Evolutionary conservation across 305 asterid genomes (phyloP), one percentile per base, ranked within the genome.

Genomic region (Andrographis paniculata): DNA sequence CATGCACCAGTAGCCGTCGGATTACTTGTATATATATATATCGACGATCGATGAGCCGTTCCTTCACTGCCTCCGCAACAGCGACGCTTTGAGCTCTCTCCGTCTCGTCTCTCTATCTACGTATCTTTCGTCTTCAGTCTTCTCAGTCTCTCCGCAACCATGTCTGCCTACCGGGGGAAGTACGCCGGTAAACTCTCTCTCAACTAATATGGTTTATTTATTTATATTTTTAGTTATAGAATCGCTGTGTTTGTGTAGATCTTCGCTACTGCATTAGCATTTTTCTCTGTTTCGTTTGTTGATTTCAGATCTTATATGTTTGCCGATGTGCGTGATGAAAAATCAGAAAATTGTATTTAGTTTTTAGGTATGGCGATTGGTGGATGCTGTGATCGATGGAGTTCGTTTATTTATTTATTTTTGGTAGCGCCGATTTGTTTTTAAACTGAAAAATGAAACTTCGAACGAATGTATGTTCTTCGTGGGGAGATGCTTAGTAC

Each of bases 171-270:
- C 78, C 61, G 56, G 50, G 80, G 84, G 22, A 68, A 76, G 50
- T 76, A 69, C 67, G 56, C 84, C 20, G 84, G 84, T 76, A 60
- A 6, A 1, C 55, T 43, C 45, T 18, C 2, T 16, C 18, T n/a
- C 38, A 0, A 45, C 12, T 20, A 15, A n/a, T n/a, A n/a, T n/a
- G n/a, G n/a, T n/a, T n/a, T n/a, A n/a, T n/a, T n/a, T n/a, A n/a
- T n/a, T n/a, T n/a, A n/a, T n/a, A n/a, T n/a, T n/a, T n/a, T n/a
- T n/a, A n/a, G n/a, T n/a, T n/a, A n/a, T n/a, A n/a, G n/a, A 1
- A 16, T 14, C 6, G 16, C 9, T 42, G 16, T 4, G 8, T 44
- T 20, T 20, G 8, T 20, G 16, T 6, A 6, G 3, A 44, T 44
- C 49, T 13, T 9, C 17, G n/a, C 1, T 23, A 14, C 20, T 9